A percentile compares a stretch with the other conserved stretches of the same genome.
Conservation (phyloP, 2,329 filamentous ascomycete genomes). For the Mycosphaerella arachidis region DNA sequence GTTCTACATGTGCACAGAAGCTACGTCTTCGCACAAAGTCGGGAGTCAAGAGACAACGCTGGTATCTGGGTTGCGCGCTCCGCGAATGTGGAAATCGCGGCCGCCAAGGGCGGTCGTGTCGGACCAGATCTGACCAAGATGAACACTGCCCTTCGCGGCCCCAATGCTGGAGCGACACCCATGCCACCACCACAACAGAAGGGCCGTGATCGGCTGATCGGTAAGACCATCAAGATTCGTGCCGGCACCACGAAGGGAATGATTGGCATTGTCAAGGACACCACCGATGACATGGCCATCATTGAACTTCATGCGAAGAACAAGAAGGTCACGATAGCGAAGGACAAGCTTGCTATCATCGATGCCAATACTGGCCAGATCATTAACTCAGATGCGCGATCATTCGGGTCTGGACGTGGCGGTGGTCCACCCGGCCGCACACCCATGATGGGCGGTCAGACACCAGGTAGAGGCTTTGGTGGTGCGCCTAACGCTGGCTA, state of each 20-base stretch:
- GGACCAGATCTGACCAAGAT: slow-evolving; percentile 81
- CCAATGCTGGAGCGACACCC: slow-evolving; percentile 47
- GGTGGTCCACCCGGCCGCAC: slow-evolving; percentile 16
- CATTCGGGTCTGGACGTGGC: slow-evolving; percentile 18
- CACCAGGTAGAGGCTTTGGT: slow-evolving; percentile 55
- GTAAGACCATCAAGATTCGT: slow-evolving; percentile 84
- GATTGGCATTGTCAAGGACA: slow-evolving; percentile 91
- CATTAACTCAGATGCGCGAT: slow-evolving; percentile 59
- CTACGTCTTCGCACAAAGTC: slow-evolving; percentile 85
- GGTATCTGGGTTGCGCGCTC: slow-evolving; percentile 85
- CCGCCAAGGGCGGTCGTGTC: slow-evolving; percentile 84
- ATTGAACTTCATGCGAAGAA: slow-evolving; percentile 93
- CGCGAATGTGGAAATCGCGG: slow-evolving; percentile 80
- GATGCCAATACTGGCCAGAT: slow-evolving; percentile 71
- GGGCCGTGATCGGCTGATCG: slow-evolving; percentile 78
- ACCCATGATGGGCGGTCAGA: slow-evolving; percentile 48
- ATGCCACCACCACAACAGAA: slow-evolving; percentile 68
- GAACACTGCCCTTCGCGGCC: slow-evolving; percentile 78
- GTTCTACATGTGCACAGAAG: slow-evolving; percentile 92
- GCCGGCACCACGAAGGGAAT: slow-evolving; percentile 89
- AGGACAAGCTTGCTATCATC: slow-evolving; percentile 77
- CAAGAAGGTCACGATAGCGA: slow-evolving; percentile 81
- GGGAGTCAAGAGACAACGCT: slow-evolving; percentile 77
- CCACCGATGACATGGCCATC: slow-evolving; percentile 77
- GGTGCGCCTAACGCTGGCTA: slow-evolving; percentile 57